Evolutionary conservation across 805 yeast species (phyloP).

Genomic region (Lipomyces spencermartinsiae): DNA sequence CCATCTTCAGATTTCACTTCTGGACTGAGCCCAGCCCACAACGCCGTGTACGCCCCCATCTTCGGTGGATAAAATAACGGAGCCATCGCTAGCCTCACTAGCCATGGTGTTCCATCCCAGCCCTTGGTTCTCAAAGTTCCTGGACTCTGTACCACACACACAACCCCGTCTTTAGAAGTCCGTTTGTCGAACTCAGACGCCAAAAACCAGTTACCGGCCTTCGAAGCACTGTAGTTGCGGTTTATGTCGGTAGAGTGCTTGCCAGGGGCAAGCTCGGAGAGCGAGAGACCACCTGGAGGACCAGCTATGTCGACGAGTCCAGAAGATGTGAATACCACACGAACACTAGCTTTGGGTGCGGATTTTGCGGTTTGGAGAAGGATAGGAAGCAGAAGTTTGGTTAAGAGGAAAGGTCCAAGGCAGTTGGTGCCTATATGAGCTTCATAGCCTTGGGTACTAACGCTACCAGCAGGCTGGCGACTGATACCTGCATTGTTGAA

Average conservation of each 20-base stretch:
- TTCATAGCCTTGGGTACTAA: slow-evolving; percentile 50
- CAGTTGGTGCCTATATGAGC: slow-evolving; percentile 55
- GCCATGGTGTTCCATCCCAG: not conserved
- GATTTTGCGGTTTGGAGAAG: slow-evolving; percentile 47
- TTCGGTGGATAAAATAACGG: slow-evolving; percentile 30
- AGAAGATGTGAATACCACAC: slow-evolving; percentile 44
- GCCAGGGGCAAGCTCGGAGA: slow-evolving; percentile 50
- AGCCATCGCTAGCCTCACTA: not conserved
- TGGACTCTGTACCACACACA: slow-evolving; percentile 27
- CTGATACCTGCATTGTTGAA: slow-evolving; percentile 56
- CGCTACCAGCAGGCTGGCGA: slow-evolving; percentile 49
- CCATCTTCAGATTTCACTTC: slow-evolving; percentile 46
- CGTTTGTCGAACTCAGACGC: slow-evolving; percentile 21
- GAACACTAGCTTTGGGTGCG: slow-evolving; percentile 36
- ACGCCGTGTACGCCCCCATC: slow-evolving; percentile 55
- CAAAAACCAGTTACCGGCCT: slow-evolving; percentile 46
- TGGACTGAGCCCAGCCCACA: slow-evolving; percentile 53
- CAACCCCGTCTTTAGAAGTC: slow-evolving; percentile 19
- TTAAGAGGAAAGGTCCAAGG: slow-evolving; percentile 55
- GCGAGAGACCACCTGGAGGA: slow-evolving; percentile 36
- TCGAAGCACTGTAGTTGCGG: slow-evolving; percentile 54
- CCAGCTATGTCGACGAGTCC: slow-evolving; percentile 18
- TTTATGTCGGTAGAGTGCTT: slow-evolving; percentile 41
- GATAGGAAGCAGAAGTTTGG: slow-evolving; percentile 48
- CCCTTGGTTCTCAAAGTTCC: not conserved